phyloP scores from a whole-genome alignment of 495 filamentous ascomycete genomes.

The Pyrenula aspistea region DNA sequence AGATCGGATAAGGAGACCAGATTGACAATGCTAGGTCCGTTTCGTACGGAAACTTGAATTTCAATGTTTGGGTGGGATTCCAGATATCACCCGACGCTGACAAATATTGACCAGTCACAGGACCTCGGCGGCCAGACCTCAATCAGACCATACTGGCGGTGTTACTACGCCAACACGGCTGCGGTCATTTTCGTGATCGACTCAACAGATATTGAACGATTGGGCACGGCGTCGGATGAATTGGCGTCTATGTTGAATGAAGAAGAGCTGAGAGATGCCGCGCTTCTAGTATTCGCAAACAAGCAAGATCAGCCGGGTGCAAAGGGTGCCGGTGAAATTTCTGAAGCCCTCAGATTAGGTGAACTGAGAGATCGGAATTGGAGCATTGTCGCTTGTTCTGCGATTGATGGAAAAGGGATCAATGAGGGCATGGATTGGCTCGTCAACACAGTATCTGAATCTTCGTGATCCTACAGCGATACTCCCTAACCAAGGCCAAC shows the following conservation, averaged over 20 bases:
- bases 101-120: constrained; percentile 19
- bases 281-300: constrained; percentile 91
- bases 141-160: constrained; percentile 96
- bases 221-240: constrained; percentile 86
- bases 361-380: constrained; percentile 93
- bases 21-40: constrained; percentile 39
- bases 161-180: constrained; percentile 99
- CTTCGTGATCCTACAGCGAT: neutral
- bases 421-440: constrained; percentile 98
- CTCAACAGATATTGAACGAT: constrained; percentile 88
- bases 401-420: constrained; percentile 88
- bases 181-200: constrained; percentile 98
- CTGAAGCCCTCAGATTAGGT: constrained; percentile 77
- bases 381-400: constrained; percentile 96
- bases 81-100: neutral
- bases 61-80: constrained; percentile 83
- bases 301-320: constrained; percentile 98
- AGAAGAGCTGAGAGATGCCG: constrained; percentile 87
- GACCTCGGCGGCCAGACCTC: constrained; percentile 94
- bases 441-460: constrained; percentile 28
- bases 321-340: constrained; percentile 93
- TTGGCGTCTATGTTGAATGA: constrained; percentile 91
- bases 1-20: neutral
- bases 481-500: neutral
- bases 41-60: constrained; percentile 92